Percentiles rank a stretch among this genome's conserved stretches.
These are phyloP conservation scores for Mucor saturninus DNA, from an alignment of 371 early-diverging fungal genomes.

Conservation along the genomic window DNA sequence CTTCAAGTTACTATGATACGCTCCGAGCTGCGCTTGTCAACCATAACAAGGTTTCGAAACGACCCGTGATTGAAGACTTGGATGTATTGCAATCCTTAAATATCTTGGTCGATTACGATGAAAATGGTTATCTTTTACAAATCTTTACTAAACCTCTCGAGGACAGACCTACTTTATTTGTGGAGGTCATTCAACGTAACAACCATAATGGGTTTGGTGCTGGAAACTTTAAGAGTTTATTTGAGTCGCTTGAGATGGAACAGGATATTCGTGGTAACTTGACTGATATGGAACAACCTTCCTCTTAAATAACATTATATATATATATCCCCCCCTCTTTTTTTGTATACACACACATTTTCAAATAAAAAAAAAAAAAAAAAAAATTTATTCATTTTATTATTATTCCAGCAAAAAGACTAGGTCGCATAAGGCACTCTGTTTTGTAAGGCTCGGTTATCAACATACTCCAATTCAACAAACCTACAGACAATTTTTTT, in stretches of 20 bases:
- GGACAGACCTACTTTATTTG: slow-evolving; percentile 95
- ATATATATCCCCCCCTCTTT: not conserved
- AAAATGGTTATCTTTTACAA: slow-evolving; percentile 94
- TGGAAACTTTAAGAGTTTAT: slow-evolving; percentile 97
- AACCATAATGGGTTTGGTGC: slow-evolving; percentile 97
- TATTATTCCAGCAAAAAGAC: not conserved
- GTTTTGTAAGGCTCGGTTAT: slow-evolving; percentile 54
- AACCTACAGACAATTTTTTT: slow-evolving; percentile 26
- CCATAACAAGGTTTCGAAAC: slow-evolving; percentile 61
- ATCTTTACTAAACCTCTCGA: slow-evolving; percentile 93
- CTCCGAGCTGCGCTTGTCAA: slow-evolving; percentile 70
- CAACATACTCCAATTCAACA: slow-evolving; percentile 54
- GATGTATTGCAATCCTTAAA: slow-evolving; percentile 81
- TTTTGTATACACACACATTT: not conserved
- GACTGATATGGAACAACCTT: slow-evolving; percentile 48
- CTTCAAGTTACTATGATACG: slow-evolving; percentile 90
- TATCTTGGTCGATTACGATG: slow-evolving; percentile 96
- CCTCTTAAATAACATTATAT: not conserved
- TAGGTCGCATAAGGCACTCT: slow-evolving; percentile 44
- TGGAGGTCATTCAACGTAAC: slow-evolving; percentile 95
- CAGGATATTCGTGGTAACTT: slow-evolving; percentile 92
- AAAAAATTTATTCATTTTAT: not conserved
- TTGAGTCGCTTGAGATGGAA: slow-evolving; percentile 94
- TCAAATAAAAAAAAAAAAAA: too few species aligned
- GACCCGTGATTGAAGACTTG: slow-evolving; percentile 82